Conservation (phyloP, 805 yeast species). For the Sugiyamaella mastotermitis region DNA sequence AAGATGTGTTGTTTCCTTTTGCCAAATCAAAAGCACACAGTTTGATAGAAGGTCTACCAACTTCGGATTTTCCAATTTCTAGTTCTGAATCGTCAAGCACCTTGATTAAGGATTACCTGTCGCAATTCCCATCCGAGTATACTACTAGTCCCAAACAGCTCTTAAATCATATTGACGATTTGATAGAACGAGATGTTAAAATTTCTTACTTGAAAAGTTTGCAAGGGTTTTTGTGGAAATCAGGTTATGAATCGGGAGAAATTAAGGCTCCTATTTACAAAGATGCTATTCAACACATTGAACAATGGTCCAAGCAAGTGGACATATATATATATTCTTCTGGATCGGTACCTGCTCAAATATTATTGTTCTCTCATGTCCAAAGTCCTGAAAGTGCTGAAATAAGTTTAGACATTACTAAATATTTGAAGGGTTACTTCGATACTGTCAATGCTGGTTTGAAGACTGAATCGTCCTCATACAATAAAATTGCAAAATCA, state of each 20-base stretch:
- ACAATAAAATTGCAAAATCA: conserved; percentile 44
- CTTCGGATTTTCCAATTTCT: conserved; percentile 4
- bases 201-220: conserved; percentile 69
- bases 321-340: conserved; percentile 76
- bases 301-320: conserved; percentile 31
- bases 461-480: conserved; percentile 54
- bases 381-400: conserved; percentile 26
- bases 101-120: conserved; percentile 30
- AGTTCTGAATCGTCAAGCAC: conserved; percentile 13
- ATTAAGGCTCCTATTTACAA: conserved; percentile 68
- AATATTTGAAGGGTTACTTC: conserved; percentile 57
- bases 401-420: conserved; percentile 44
- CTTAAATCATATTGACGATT: conserved; percentile 42
- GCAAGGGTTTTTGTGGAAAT: conserved; percentile 79
- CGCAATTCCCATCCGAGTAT: conserved; percentile 41
- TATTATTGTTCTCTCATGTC: conserved; percentile 65
- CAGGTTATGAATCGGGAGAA: conserved; percentile 73
- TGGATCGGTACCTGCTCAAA: conserved; percentile 85
- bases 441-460: conserved; percentile 83
- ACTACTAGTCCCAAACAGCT: conserved; percentile 31
- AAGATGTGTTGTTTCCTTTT: conserved; percentile 66
- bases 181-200: conserved; percentile 67
- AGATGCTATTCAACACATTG: conserved; percentile 62
- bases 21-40: conserved; percentile 39
- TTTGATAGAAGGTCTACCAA: conserved; percentile 13